Evolutionary conservation across 805 yeast species (phyloP), one percentile per base, ranked within the genome.

Genomic region (Candida khao-thaluensis): DNA sequence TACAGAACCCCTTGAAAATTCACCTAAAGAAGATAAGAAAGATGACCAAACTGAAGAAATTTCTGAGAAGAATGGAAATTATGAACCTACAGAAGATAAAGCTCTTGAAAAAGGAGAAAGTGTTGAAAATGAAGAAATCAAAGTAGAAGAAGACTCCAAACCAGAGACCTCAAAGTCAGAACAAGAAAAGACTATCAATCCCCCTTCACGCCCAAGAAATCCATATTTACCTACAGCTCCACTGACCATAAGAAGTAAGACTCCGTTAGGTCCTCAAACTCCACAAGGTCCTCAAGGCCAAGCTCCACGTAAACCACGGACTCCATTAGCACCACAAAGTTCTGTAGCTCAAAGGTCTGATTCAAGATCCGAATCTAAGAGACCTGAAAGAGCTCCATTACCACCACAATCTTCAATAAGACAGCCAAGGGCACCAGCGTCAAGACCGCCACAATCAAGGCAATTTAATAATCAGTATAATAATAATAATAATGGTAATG

Each of bases 301-400:
- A 22, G 10, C 24, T 22, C 24, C 24, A n/a, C n/a, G n/a, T n/a
- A n/a, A n/a, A n/a, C n/a, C n/a, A n/a, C 38, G 41, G 6, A 20
- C 43, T n/a, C 45, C 49, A 11, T 35, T 43, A 22, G 38, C 48
- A 12, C 49, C 51, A 21, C 51, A 43, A 41, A 17, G 10, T 18
- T 22, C 24, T 7, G 10, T 10, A 22, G 24, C 24, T 10, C 24
- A 7, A 22, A 22, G 9, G 9, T 10, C 24, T n/a, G n/a, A n/a
- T n/a, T n/a, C n/a, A n/a, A n/a, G n/a, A n/a, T n/a, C n/a, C n/a
- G n/a, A n/a, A n/a, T n/a, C n/a, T n/a, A n/a, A n/a, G n/a, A n/a
- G n/a, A n/a, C n/a, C 16, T 18, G 26, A 23, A 23, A 27, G 30
- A 29, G 35, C 30, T 12, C 29, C 27, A 4, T 31, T 30, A 12